Conservation (phyloP, 2,329 filamentous ascomycete genomes). For the Pochonia chlamydosporia region DNA sequence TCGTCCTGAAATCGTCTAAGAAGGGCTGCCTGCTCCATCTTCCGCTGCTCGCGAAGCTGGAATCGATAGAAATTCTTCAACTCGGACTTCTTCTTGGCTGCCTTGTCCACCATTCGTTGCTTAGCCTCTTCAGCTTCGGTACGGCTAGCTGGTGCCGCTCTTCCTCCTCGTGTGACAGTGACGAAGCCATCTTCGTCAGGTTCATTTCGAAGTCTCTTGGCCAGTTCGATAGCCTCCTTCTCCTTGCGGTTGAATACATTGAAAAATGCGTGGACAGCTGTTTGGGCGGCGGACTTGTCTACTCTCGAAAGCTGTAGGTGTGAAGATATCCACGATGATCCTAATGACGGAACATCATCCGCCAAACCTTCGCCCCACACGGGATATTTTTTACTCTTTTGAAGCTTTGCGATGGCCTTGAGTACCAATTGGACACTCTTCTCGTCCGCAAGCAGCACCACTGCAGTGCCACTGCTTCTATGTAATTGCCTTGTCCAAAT, state of each 20-base stretch:
- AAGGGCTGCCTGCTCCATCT: slow-evolving; percentile 64
- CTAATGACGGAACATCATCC: slow-evolving; percentile 53
- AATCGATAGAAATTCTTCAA: slow-evolving; percentile 77
- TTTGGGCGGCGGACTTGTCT: slow-evolving; percentile 58
- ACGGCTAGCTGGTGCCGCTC: slow-evolving; percentile 65
- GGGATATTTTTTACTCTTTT: slow-evolving; percentile 55
- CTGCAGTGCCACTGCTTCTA: slow-evolving; percentile 68
- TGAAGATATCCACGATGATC: slow-evolving; percentile 50
- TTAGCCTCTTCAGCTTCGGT: slow-evolving; percentile 61
- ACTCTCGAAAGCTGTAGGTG: slow-evolving; percentile 72
- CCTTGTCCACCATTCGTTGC: slow-evolving; percentile 56
- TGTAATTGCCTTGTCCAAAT: slow-evolving; percentile 70
- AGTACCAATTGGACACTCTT: slow-evolving; percentile 70
- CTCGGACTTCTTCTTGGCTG: slow-evolving; percentile 55
- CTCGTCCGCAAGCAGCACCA: slow-evolving; percentile 79
- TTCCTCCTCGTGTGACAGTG: slow-evolving; percentile 77
- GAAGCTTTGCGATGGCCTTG: slow-evolving; percentile 63
- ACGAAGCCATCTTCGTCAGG: slow-evolving; percentile 95
- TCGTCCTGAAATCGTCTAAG: slow-evolving; percentile 71
- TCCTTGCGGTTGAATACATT: slow-evolving; percentile 68
- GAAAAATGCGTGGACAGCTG: slow-evolving; percentile 80
- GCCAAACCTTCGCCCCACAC: slow-evolving; percentile 61
- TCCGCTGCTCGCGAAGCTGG: slow-evolving; percentile 73
- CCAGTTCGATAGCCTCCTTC: slow-evolving; percentile 56
- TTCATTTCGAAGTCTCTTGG: slow-evolving; percentile 62